Evolutionary conservation across 805 yeast genomes (phyloP).

Genomic region (Metschnikowia sp.): DNA sequence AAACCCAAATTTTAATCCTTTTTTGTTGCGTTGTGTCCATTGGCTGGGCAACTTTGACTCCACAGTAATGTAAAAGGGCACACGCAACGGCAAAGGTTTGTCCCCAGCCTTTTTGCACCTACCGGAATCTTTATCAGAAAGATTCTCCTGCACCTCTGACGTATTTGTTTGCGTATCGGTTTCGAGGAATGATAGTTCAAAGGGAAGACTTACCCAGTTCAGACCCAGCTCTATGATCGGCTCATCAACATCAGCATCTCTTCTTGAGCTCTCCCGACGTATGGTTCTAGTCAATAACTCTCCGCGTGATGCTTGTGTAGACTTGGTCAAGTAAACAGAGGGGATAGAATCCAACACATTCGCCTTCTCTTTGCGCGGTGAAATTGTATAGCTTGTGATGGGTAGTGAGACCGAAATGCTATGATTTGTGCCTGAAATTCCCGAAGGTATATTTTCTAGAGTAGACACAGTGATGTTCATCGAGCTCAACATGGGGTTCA

Average conservation of each 20-base stretch:
- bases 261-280: conserved; percentile 6
- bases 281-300: conserved; percentile 29
- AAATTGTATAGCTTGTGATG: conserved; percentile 20
- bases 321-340: conserved; percentile 28
- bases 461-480: conserved; percentile 23
- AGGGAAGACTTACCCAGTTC: conserved; percentile 37
- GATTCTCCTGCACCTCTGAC: too few species aligned
- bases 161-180: not conserved
- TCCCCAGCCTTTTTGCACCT: too few species aligned
- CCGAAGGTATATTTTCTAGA: conserved; percentile 19
- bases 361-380: conserved; percentile 18
- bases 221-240: conserved; percentile 17
- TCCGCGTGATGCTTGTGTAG: conserved; percentile 28
- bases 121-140: too few species aligned
- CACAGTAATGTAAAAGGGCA: conserved; percentile 32
- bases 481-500: conserved; percentile 28
- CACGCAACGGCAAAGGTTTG: too few species aligned
- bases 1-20: conserved; percentile 24
- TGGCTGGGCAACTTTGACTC: conserved; percentile 24
- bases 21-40: conserved; percentile 16
- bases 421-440: conserved; percentile 8
- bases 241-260: conserved; percentile 1
- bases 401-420: conserved; percentile 22
- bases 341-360: conserved; percentile 33
- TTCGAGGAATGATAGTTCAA: conserved; percentile 15